Percentiles rank a stretch among this genome's conserved stretches.
Conservation (phyloP, 164 flowering plant species). For the Annona cherimola region DNA sequence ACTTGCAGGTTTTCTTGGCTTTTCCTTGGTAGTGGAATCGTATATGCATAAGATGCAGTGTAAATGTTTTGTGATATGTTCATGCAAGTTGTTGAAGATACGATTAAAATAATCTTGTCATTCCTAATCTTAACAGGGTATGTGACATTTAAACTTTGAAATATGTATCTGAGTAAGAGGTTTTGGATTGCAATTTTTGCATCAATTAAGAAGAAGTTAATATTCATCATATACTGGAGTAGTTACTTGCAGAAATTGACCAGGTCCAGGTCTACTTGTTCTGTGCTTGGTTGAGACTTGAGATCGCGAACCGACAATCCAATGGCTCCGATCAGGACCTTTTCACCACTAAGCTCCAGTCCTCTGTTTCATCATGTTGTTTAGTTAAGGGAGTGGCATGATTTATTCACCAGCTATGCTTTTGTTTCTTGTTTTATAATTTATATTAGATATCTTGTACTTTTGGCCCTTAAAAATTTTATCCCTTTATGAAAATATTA, state of each 20-base stretch:
- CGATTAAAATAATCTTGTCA: background rate
- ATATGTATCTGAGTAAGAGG: too few species aligned
- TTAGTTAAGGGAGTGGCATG: background rate
- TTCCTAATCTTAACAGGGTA: background rate
- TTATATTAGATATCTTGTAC: background rate
- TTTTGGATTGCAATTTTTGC: too few species aligned
- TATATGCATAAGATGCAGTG: background rate
- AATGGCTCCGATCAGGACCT: background rate
- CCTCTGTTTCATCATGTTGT: background rate
- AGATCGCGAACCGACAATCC: background rate
- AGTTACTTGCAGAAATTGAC: background rate
- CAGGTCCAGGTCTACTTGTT: background rate
- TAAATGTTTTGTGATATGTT: background rate
- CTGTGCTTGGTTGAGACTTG: background rate
- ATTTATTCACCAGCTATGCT: background rate
- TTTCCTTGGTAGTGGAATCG: background rate
- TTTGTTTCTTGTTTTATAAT: background rate
- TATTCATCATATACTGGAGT: too few species aligned
- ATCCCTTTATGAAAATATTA: background rate
- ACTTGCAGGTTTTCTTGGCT: slow-evolving; percentile 56
- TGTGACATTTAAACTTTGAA: background rate
- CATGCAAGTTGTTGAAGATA: background rate
- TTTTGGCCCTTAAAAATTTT: background rate
- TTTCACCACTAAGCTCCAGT: background rate
- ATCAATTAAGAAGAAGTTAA: too few species aligned